Base-by-base conservation (phyloP, 2,329 filamentous ascomycete species). In the Pyricularia grisea region DNA sequence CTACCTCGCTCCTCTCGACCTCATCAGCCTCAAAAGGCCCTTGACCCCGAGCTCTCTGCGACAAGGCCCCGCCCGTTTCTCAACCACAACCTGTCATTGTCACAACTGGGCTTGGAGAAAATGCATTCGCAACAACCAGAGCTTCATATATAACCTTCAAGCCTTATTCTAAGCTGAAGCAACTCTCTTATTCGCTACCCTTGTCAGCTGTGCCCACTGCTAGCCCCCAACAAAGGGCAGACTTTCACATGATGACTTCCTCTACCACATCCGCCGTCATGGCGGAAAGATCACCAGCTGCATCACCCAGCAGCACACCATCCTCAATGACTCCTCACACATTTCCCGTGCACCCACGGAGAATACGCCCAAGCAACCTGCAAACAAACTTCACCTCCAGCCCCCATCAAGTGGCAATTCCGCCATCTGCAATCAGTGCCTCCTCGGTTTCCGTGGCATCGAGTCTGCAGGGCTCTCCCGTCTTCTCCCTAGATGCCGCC, bases 381-480 rank as follows among this genome's bases (percentile, higher is more conserved):
- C 83, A 84, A 73, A 85, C 84, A 68, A 79, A 77, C 71, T 76
- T 83, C 66, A 75, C 77, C 65, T 72, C 78, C 65, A 80, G 79
- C 70, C 73, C 77, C 33, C 77, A 77, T 66, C 73, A 81, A 70
- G 74, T 75, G 66, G 79, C 79, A 36, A 75, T 84, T 60, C 83
- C 85, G 42, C 76, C 80, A 58, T 88, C 86, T 50, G 82, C 85
- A 70, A 80, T 86, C 73, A 68, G 67, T 55, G 25, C 58, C 3
- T 68, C 67, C n/a, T 58, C 67, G 27, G 87, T 86, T 23, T 85
- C 86, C 31, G 79, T 83, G 69, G 82, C 85, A 61, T 86, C 86
- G 69, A 85, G 81, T 74, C 85, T 85, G 17, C 82, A 86, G 73
- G 81, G 80, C 70, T 89, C 87, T 4, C 87, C 87, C 68, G 79